Conservation (phyloP, 1,139 yeast species). For the Yamadazyma mexicana region DNA sequence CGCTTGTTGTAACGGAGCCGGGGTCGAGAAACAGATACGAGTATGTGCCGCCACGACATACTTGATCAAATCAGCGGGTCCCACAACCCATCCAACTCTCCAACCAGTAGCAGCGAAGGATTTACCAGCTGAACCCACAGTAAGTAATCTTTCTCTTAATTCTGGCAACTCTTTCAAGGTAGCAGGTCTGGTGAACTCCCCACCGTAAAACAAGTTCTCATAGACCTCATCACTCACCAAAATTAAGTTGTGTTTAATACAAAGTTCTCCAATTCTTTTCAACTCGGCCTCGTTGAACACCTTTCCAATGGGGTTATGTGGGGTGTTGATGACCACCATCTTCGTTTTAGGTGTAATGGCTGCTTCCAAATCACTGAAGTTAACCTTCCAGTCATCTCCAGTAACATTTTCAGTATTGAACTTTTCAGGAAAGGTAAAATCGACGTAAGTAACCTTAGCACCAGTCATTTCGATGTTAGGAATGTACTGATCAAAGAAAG, state of each 20-base stretch:
- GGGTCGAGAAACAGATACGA: constrained; percentile 84
- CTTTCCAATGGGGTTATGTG: constrained; percentile 96
- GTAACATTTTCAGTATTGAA: constrained; percentile 62
- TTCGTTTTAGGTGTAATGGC: constrained; percentile 77
- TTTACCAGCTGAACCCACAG: constrained; percentile 97
- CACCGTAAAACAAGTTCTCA: constrained; percentile 76
- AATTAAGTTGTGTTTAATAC: constrained; percentile 78
- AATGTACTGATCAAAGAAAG: constrained; percentile 94
- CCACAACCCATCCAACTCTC: constrained; percentile 96
- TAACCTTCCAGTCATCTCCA: constrained; percentile 86
- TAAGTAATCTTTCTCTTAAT: constrained; percentile 71
- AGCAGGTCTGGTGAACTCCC: constrained; percentile 78
- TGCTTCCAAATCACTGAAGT: constrained; percentile 70
- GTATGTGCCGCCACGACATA: constrained; percentile 91
- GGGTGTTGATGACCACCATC: constrained; percentile 84
- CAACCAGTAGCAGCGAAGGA: constrained; percentile 98
- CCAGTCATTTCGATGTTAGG: constrained; percentile 93
- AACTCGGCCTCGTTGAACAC: constrained; percentile 77
- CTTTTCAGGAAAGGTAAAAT: constrained; percentile 80
- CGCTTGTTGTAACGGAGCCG: constrained; percentile 94
- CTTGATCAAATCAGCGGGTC: constrained; percentile 76
- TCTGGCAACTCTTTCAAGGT: constrained; percentile 68
- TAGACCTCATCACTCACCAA: constrained; percentile 93
- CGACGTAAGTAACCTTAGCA: constrained; percentile 84
- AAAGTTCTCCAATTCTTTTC: constrained; percentile 70